phyloP scores from a whole-genome alignment of 1,139 yeast genomes.

The Spencermartinsiella ligniputridi region DNA sequence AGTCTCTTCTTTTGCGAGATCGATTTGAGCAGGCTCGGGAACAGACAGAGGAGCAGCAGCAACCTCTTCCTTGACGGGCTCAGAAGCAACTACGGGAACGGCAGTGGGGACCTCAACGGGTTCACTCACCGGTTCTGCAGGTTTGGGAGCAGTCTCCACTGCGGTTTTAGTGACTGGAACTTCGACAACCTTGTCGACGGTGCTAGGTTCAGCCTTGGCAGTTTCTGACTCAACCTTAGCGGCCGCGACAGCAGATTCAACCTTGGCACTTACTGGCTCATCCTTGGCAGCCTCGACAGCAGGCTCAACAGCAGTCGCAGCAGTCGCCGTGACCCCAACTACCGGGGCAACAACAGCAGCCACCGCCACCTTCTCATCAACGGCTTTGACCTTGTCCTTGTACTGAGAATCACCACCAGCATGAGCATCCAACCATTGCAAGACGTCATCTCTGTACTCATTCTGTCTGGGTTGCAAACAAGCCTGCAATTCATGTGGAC shows the following conservation, averaged over 20 bases:
- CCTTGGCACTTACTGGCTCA: conserved; percentile 1
- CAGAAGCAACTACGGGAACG: conserved; percentile 3
- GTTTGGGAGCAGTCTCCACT: conserved; percentile 2
- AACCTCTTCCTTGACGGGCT: conserved; percentile 4
- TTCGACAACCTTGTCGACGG: conserved; percentile 2
- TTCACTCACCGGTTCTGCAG: conserved; percentile 10
- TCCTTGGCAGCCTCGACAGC: conserved; percentile 7
- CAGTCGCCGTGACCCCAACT: conserved; percentile 1
- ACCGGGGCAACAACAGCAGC: background rate
- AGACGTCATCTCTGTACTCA: conserved; percentile 35
- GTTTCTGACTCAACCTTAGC: conserved; percentile 9
- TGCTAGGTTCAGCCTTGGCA: conserved; percentile 1
- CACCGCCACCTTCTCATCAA: background rate
- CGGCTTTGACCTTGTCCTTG: background rate
- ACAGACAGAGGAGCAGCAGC: background rate
- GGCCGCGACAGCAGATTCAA: conserved; percentile 3
- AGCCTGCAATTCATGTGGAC: conserved; percentile 35
- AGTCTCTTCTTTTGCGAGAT: conserved; percentile 5
- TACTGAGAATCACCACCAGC: conserved; percentile 9
- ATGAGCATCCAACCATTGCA: conserved; percentile 39
- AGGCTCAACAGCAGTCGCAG: conserved; percentile 5
- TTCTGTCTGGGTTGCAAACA: conserved; percentile 42
- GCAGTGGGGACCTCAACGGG: background rate
- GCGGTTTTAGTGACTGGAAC: background rate
- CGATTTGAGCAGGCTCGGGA: conserved; percentile 4